phyloP scores from a whole-genome alignment of 164 flowering plant species.

The Cinnamomum micranthum region DNA sequence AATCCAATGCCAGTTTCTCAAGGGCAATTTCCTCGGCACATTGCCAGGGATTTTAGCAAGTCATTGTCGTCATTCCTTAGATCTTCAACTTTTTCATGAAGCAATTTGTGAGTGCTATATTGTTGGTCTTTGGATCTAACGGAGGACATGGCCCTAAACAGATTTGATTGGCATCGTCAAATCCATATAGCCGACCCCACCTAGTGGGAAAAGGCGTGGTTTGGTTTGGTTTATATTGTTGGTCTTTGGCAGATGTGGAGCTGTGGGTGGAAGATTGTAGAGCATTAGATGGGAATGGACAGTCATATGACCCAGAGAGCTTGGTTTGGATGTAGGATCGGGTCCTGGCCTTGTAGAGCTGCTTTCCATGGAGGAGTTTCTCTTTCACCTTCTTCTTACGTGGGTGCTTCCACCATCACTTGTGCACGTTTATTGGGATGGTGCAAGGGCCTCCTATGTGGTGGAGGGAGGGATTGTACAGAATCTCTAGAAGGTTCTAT shows the following conservation, averaged over 20 bases:
- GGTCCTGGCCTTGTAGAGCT: slow-evolving; percentile 81
- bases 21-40: slow-evolving; percentile 3
- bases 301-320: slow-evolving; percentile 26
- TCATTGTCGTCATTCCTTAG: slow-evolving; percentile 90
- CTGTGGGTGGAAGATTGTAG: slow-evolving; percentile 15
- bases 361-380: slow-evolving; percentile 81
- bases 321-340: slow-evolving; percentile 71
- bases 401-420: slow-evolving; percentile 98
- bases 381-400: slow-evolving; percentile 85
- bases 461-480: slow-evolving; percentile 35
- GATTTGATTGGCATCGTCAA: too few relatives aligned
- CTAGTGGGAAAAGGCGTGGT: too few relatives aligned
- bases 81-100: slow-evolving; percentile 86
- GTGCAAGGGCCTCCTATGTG: slow-evolving; percentile 94
- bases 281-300: not conserved
- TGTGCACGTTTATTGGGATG: slow-evolving; percentile 95
- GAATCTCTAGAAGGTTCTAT: slow-evolving; percentile 22
- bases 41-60: slow-evolving; percentile 27
- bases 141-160: too few relatives aligned
- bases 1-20: slow-evolving; percentile 34
- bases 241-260: too few relatives aligned
- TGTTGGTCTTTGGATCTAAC: slow-evolving; percentile 54
- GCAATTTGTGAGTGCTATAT: slow-evolving; percentile 76
- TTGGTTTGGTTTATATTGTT: too few relatives aligned
- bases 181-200: too few relatives aligned